These are phyloP conservation scores for Ulvella scutata DNA, from an alignment of 139 green algal genomes.

Conservation along the genomic window DNA sequence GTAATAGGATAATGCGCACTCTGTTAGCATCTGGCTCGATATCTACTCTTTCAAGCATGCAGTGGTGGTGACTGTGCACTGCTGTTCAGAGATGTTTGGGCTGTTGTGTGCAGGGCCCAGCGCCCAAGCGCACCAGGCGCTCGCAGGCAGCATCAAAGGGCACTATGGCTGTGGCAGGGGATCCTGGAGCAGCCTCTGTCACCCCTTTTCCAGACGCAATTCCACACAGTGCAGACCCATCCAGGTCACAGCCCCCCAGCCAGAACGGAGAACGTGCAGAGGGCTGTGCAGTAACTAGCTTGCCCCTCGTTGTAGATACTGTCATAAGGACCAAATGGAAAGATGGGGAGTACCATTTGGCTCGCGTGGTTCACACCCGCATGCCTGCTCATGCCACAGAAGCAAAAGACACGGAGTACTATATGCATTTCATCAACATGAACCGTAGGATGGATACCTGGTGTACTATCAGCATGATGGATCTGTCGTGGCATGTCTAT, in stretches of 20 bases:
- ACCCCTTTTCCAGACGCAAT: background rate
- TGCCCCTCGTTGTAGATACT: slow-evolving; percentile 71
- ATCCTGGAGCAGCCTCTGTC: background rate
- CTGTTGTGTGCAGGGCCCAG: background rate
- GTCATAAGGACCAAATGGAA: slow-evolving; percentile 60
- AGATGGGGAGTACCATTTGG: slow-evolving; percentile 56
- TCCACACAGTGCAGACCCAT: background rate
- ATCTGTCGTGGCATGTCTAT: slow-evolving; percentile 28
- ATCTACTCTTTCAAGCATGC: too few species aligned
- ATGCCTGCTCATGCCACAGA: background rate
- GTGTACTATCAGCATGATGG: slow-evolving; percentile 61
- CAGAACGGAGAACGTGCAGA: background rate
- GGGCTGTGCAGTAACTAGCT: slow-evolving; percentile 6
- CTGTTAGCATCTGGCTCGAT: too few species aligned
- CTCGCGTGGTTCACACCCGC: slow-evolving; percentile 46
- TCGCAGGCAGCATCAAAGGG: background rate
- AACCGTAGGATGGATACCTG: slow-evolving; percentile 96
- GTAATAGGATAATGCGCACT: too few species aligned
- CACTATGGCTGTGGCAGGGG: background rate
- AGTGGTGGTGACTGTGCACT: too few species aligned
- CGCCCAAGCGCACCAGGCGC: background rate
- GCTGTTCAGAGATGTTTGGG: too few species aligned
- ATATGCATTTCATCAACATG: slow-evolving; percentile 87
- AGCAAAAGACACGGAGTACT: slow-evolving; percentile 60
- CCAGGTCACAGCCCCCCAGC: background rate